phyloP scores from a whole-genome alignment of 2,329 filamentous ascomycete genomes.

The Fusarium continuum region DNA sequence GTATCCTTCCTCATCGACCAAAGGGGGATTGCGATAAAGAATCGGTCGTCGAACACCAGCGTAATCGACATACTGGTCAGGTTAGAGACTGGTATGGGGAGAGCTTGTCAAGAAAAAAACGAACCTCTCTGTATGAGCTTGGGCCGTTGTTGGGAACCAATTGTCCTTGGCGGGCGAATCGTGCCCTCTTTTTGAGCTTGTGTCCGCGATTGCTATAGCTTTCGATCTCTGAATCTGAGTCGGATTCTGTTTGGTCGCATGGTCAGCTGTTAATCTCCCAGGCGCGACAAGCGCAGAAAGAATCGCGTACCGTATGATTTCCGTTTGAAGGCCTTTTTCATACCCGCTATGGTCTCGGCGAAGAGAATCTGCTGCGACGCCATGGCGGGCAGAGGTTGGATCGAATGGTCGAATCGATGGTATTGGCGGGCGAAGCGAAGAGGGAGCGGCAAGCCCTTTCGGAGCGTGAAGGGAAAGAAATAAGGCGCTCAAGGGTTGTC shows the following conservation, averaged over 20 bases:
- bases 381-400: slow-evolving; percentile 45
- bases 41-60: slow-evolving; percentile 77
- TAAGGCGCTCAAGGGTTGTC: background rate
- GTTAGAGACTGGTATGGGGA: slow-evolving; percentile 39
- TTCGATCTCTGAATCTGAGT: slow-evolving; percentile 78
- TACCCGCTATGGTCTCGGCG: slow-evolving; percentile 71
- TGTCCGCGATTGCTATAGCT: slow-evolving; percentile 78
- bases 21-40: slow-evolving; percentile 75
- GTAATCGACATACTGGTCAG: slow-evolving; percentile 72
- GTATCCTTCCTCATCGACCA: slow-evolving; percentile 81
- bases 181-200: slow-evolving; percentile 79
- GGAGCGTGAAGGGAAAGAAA: background rate
- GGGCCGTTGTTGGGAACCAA: slow-evolving; percentile 72
- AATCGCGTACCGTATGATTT: slow-evolving; percentile 65
- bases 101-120: slow-evolving; percentile 6
- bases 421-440: slow-evolving; percentile 30
- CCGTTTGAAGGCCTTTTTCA: slow-evolving; percentile 74
- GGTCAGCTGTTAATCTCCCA: slow-evolving; percentile 30
- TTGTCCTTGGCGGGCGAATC: slow-evolving; percentile 75
- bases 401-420: slow-evolving; percentile 18
- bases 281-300: slow-evolving; percentile 2
- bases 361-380: slow-evolving; percentile 68
- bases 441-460: slow-evolving; percentile 23
- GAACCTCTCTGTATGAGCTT: slow-evolving; percentile 76
- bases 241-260: slow-evolving; percentile 67